Percentiles rank a stretch among this genome's conserved stretches.
Evolutionary conservation across 192 early-diverging fungal species (phyloP).

Genomic region (Mycoemilia scoparia): DNA sequence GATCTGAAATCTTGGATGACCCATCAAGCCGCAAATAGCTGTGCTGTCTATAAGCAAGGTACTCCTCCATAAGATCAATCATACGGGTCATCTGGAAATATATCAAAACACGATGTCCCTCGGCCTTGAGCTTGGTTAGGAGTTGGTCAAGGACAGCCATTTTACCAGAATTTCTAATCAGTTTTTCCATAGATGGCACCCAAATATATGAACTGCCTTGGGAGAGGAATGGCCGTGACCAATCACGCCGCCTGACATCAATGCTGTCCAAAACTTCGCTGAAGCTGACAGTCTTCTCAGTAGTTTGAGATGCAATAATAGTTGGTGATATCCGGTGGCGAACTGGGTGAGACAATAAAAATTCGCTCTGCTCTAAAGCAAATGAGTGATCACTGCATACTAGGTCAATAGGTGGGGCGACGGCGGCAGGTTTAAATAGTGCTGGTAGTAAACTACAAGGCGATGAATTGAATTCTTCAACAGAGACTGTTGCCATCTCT

Average conservation of each 20-base stretch:
- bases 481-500: constrained; percentile 11
- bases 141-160: constrained; percentile 50
- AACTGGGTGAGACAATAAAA: constrained; percentile 13
- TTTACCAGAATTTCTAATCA: constrained; percentile 68
- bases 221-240: constrained; percentile 16
- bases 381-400: constrained; percentile 45
- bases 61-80: constrained; percentile 79
- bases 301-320: too few species aligned
- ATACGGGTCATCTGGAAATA: constrained; percentile 85
- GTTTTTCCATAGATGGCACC: constrained; percentile 54
- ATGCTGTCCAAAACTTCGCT: too few species aligned
- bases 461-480: constrained; percentile 13
- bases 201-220: constrained; percentile 45
- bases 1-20: constrained; percentile 67
- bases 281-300: too few species aligned
- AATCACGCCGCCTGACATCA: constrained; percentile 9
- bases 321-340: constrained; percentile 9
- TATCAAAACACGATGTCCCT: constrained; percentile 60
- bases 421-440: constrained; percentile 33
- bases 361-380: constrained; percentile 27
- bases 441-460: constrained; percentile 17
- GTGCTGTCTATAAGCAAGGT: constrained; percentile 68
- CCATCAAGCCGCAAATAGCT: constrained; percentile 79
- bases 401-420: constrained; percentile 41
- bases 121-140: constrained; percentile 48